Evolutionary conservation across 176 grass and related monocot genomes (phyloP).

Genomic region (Puya raimondii): DNA sequence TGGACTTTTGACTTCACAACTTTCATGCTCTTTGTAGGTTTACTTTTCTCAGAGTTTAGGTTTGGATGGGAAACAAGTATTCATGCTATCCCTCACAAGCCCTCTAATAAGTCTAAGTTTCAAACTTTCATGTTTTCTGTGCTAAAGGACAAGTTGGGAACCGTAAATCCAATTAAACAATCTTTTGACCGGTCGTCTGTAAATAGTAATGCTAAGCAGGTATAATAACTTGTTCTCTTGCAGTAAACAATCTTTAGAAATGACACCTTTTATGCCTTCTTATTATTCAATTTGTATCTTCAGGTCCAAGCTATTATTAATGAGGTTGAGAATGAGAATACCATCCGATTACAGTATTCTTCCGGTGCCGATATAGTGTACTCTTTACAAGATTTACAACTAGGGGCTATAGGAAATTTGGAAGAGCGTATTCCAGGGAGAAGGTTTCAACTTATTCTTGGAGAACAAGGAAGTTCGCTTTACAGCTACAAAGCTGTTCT

Average conservation of each 20-base stretch:
- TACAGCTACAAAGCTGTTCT: slow-evolving; percentile 74
- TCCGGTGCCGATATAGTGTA: slow-evolving; percentile 51
- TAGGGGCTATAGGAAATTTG: slow-evolving; percentile 72
- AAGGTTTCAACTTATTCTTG: slow-evolving; percentile 72
- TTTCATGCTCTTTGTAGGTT: slow-evolving; percentile 36
- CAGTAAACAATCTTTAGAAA: slow-evolving; percentile 15
- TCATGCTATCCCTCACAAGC: slow-evolving; percentile 58
- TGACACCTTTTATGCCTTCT: slow-evolving; percentile 12
- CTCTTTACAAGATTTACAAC: slow-evolving; percentile 78
- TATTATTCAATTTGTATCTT: slow-evolving; percentile 11
- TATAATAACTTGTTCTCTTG: slow-evolving; percentile 18
- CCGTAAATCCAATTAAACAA: slow-evolving; percentile 40
- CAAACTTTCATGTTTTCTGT: slow-evolving; percentile 89
- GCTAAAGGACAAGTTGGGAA: slow-evolving; percentile 54
- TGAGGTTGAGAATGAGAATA: slow-evolving; percentile 65
- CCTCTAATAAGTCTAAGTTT: slow-evolving; percentile 50
- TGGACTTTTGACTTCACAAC: neutral
- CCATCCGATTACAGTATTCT: slow-evolving; percentile 43
- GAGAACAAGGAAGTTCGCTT: slow-evolving; percentile 61
- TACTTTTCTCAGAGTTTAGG: slow-evolving; percentile 76
- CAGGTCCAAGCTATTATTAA: slow-evolving; percentile 63
- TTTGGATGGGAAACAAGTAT: slow-evolving; percentile 87
- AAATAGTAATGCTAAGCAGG: slow-evolving; percentile 71
- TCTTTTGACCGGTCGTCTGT: slow-evolving; percentile 34
- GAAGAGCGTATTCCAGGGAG: slow-evolving; percentile 61